Evolutionary conservation across 2,329 filamentous ascomycete genomes (phyloP), one percentile per base, ranked within the genome.

Genomic region (Pseudogymnoascus sp.): DNA sequence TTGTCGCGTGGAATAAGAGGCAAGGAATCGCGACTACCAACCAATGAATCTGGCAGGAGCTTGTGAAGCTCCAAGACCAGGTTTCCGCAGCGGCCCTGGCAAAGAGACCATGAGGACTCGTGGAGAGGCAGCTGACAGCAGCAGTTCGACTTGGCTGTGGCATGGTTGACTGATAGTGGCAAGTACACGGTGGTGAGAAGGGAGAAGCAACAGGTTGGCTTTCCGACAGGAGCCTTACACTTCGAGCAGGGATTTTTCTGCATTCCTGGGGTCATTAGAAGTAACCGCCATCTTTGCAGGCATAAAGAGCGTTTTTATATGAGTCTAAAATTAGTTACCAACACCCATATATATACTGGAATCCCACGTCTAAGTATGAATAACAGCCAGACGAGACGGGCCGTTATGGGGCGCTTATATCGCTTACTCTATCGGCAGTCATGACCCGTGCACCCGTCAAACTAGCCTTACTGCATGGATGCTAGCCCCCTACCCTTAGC

Each of bases 391-490:
- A n/a, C 42, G 31, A 53, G 26, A 31, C 26, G 46, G 46, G 26
- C 46, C 44, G 44, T 11, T 53, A 31, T 15, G 23, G 42, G 44
- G 44, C 44, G 44, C 29, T 56, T 50, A 29, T 17, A 29, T n/a
- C 44, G 44, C 13, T 21, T 10, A 50, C 15, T 6, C n/a, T 31
- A 17, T 56, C 46, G n/a, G 46, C 26, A 56, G 19, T 19, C 26
- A 31, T 33, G 46, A 56, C 46, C 46, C 46, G 26, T 56, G 46
- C 46, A 56, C 46, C 46, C 26, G 46, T 33, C 46, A 56, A 56
- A 56, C 46, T 56, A 56, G 31, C 46, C 46, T 56, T 56, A 56
- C 46, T 33, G 9, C 26, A 33, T 56, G 26, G 4, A 33, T 56
- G 46, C 46, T 56, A 56, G 26, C 46, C 26, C 46, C 46, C 26